Percentiles rank a stretch among this genome's conserved stretches.
Conservation (phyloP, 2,329 filamentous ascomycete species). For the Monosporascus sp. region DNA sequence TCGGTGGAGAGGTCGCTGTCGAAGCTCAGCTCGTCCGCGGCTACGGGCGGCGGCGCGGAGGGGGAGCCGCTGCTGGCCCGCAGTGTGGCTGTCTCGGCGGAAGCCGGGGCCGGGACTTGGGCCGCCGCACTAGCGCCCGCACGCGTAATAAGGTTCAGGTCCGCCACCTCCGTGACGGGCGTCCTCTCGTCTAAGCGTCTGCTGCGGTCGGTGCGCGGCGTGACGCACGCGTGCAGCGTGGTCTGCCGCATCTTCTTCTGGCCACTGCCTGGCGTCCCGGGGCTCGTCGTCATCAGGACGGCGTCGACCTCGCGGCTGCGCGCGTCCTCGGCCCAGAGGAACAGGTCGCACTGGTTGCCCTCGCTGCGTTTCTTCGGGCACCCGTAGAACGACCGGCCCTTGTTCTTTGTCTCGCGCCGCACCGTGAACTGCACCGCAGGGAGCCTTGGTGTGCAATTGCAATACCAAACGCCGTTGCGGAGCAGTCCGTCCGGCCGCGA, state of each 20-base stretch:
- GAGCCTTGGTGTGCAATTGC: conserved; percentile 45
- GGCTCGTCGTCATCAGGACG: conserved; percentile 29
- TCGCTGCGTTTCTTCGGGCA: conserved; percentile 41
- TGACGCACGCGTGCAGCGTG: conserved; percentile 22
- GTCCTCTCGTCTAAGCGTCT: conserved; percentile 8
- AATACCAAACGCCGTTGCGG: conserved; percentile 34
- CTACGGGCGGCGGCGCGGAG: background rate
- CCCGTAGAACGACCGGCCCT: conserved; percentile 48
- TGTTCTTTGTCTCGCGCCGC: conserved; percentile 44
- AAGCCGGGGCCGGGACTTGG: background rate
- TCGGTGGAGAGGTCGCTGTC: conserved; percentile 1
- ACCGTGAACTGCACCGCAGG: conserved; percentile 45
- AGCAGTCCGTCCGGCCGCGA: conserved; percentile 21
- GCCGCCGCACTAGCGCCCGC: background rate
- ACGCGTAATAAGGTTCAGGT: conserved; percentile 3
- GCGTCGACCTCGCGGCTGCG: conserved; percentile 38
- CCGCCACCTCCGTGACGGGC: conserved; percentile 10
- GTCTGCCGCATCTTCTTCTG: conserved; percentile 18
- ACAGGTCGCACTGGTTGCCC: conserved; percentile 47
- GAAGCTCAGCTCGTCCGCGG: conserved; percentile 6
- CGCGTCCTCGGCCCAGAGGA: conserved; percentile 53
- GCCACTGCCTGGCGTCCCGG: conserved; percentile 3
- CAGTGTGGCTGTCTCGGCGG: conserved; percentile 9
- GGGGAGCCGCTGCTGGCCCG: conserved; percentile 1
- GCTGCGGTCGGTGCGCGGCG: conserved; percentile 15